These are phyloP conservation scores for Balansia obtecta DNA, from an alignment of 2,329 filamentous ascomycete genomes.

Conservation along the genomic window DNA sequence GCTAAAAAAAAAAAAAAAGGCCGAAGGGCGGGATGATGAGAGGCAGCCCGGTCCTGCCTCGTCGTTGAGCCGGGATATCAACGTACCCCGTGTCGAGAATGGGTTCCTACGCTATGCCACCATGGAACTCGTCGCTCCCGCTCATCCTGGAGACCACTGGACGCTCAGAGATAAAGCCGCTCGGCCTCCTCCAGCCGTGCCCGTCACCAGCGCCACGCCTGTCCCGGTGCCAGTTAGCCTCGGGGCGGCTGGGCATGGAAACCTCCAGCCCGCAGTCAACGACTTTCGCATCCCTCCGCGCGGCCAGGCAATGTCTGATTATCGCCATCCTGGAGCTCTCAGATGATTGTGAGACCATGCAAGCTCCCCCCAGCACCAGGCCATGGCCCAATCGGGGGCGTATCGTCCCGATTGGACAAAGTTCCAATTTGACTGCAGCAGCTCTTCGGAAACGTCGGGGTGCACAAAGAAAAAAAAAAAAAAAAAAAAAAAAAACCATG, in stretches of 20 bases:
- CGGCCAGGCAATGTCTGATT: neutral
- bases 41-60: slow-evolving; percentile 15
- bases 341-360: slow-evolving; percentile 4
- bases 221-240: neutral
- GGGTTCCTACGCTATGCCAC: slow-evolving; percentile 34
- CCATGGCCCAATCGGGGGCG: neutral
- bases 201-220: slow-evolving; percentile 7
- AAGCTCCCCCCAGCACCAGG: neutral
- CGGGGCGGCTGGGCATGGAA: neutral
- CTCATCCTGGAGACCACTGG: slow-evolving; percentile 25
- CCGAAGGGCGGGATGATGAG: slow-evolving; percentile 35
- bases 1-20: slow-evolving; percentile 19
- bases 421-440: neutral
- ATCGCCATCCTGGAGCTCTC: neutral
- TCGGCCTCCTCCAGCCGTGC: slow-evolving; percentile 6
- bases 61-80: slow-evolving; percentile 27
- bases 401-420: neutral
- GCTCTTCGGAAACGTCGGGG: neutral
- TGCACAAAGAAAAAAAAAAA: too few relatives aligned
- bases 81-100: slow-evolving; percentile 31
- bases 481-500: neutral
- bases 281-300: neutral
- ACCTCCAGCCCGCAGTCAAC: neutral
- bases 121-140: slow-evolving; percentile 31
- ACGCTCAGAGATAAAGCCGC: slow-evolving; percentile 16